Evolutionary conservation across 2,329 filamentous ascomycete genomes (phyloP), one percentile per base, ranked within the genome.

Genomic region (Pseudocercospora fuligena): DNA sequence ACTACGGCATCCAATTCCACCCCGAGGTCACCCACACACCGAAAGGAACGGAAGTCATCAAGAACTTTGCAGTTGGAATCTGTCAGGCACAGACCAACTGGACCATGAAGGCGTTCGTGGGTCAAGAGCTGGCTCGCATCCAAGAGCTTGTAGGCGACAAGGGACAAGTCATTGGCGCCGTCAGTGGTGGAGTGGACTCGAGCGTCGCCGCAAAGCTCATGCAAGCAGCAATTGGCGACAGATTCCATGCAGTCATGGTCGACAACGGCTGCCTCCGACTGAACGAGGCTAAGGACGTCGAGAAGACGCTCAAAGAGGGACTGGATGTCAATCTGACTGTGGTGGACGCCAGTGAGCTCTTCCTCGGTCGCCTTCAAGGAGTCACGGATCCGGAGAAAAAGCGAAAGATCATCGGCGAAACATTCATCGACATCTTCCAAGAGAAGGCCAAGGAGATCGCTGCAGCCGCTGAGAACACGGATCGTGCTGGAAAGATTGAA

Each of bases 301-400:
- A 97, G 80, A 84, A 93, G 79, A 94, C 89, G 0, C 86, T 98
- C 2, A 85, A 86, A 1, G 79, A 93, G 75, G 89, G 95, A 71
- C 87, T 98, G 0, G 92, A 92, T 1, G 96, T 98, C 79, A 95
- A 97, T 79, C 84, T 98, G 2, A 97, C 92, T 0, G 90, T 98
- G 29, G 88, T 96, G 1, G 91, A 98, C 77, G 93, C 88, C 0
- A 86, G 86, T 9, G 85, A 96, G 67, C 82, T 87, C 27, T 98
- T 98, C 84, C 83, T 97, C n/a, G 82, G 82, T 31, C 85, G 89
- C 25, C 88, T 98, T 0, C 86, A 88, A 70, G 94, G 93, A 19
- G 87, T 97, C 27, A 83, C 82, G 0, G 82, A 92, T 64, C 94
- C 94, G 0, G 94, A 98, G 81, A 87, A 87, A 77, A 97, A 97